Percentiles rank a stretch among this genome's conserved stretches.
These are phyloP conservation scores for Picochlorum sp. DNA, from an alignment of 139 green algal species.

Conservation along the genomic window DNA sequence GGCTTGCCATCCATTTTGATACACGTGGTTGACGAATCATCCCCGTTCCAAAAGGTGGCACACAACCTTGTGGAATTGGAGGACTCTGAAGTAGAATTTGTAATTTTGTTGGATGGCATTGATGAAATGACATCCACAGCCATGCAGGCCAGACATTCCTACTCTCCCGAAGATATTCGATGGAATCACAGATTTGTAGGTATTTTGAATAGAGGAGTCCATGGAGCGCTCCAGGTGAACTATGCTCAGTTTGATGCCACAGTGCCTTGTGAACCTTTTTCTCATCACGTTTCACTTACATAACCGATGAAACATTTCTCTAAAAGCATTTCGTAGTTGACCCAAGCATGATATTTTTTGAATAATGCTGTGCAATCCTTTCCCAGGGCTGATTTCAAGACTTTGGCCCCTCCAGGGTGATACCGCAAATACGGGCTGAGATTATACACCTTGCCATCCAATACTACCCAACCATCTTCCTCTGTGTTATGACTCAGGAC, in stretches of 20 bases:
- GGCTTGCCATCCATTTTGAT: conserved; percentile 45
- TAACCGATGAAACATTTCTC: conserved; percentile 65
- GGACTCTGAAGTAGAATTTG: conserved; percentile 26
- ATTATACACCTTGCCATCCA: conserved; percentile 86
- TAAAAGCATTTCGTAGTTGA: conserved; percentile 79
- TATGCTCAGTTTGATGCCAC: conserved; percentile 7
- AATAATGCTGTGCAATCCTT: conserved; percentile 85
- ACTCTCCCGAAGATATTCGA: conserved; percentile 25
- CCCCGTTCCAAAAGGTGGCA: conserved; percentile 31
- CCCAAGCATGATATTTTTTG: conserved; percentile 87
- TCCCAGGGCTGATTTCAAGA: conserved; percentile 64
- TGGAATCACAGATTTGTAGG: conserved; percentile 22
- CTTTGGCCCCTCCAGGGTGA: conserved; percentile 70
- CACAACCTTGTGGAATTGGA: conserved; percentile 23
- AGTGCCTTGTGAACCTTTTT: not conserved
- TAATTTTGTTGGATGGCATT: conserved; percentile 30
- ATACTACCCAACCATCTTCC: conserved; percentile 86
- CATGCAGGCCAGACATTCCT: conserved; percentile 30
- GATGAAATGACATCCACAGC: conserved; percentile 27
- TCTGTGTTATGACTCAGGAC: conserved; percentile 63
- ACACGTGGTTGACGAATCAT: conserved; percentile 36
- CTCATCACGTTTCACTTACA: not conserved
- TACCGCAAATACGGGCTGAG: conserved; percentile 71
- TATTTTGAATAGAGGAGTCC: not conserved
- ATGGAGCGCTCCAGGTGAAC: conserved; percentile 3